These are phyloP conservation scores for Imleria badia DNA, from an alignment of 768 basidiomycete genomes.

Conservation along the genomic window DNA sequence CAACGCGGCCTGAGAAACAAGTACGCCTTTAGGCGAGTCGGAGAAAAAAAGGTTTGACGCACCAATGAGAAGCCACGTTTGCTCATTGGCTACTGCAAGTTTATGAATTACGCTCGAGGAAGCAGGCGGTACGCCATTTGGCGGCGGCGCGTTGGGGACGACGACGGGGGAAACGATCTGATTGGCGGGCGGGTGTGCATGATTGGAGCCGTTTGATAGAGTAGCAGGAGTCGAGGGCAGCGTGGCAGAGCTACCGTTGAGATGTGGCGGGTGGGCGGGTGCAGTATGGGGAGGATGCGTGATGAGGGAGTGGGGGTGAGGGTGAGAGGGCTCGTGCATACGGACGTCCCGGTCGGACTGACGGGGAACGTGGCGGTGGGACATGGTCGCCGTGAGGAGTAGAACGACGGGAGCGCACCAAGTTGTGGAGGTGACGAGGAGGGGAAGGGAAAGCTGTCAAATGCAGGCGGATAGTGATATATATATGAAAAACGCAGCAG, in stretches of 20 bases:
- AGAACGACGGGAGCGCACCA: constrained; percentile 22
- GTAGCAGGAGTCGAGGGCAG: constrained; percentile 47
- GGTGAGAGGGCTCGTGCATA: constrained; percentile 54
- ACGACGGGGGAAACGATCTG: constrained; percentile 50
- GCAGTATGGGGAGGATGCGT: constrained; percentile 41
- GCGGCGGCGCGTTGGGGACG: constrained; percentile 32
- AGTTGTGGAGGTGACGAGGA: constrained; percentile 36
- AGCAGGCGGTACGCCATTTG: constrained; percentile 24
- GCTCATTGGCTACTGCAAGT: constrained; percentile 84
- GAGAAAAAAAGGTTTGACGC: constrained; percentile 4
- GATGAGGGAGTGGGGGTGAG: constrained; percentile 43
- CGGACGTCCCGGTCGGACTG: constrained; percentile 60
- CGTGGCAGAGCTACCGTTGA: constrained; percentile 48
- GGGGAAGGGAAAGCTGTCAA: constrained; percentile 50
- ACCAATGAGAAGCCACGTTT: constrained; percentile 96
- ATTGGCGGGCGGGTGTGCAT: constrained; percentile 35
- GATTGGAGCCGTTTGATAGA: constrained; percentile 43
- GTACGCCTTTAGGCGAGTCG: constrained; percentile 15
- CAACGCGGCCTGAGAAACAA: constrained; percentile 73
- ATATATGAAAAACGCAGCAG: constrained; percentile 50
- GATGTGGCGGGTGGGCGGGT: constrained; percentile 41
- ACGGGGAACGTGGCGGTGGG: constrained; percentile 60
- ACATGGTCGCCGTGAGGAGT: constrained; percentile 43
- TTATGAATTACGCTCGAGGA: constrained; percentile 61
- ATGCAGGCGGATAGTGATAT: constrained; percentile 47